These are phyloP conservation scores for Cladophialophora immunda DNA, from an alignment of 2,329 filamentous ascomycete species.

Conservation along the genomic window DNA sequence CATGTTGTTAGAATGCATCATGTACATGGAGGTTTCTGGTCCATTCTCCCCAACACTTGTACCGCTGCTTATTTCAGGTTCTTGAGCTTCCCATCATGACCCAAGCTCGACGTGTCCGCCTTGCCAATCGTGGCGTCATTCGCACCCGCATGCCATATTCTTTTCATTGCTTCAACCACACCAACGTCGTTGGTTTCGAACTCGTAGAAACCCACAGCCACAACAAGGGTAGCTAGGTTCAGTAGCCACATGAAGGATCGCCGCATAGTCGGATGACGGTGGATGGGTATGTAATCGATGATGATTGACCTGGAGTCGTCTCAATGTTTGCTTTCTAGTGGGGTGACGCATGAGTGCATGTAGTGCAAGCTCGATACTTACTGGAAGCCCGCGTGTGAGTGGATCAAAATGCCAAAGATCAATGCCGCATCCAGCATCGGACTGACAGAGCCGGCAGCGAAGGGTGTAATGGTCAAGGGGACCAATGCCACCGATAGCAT, in stretches of 20 bases:
- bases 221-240: constrained; percentile 78
- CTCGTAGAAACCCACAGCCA: constrained; percentile 91
- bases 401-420: constrained; percentile 82
- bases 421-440: constrained; percentile 86
- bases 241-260: constrained; percentile 79
- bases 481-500: constrained; percentile 81
- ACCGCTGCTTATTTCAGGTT: constrained; percentile 26
- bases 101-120: constrained; percentile 28
- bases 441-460: constrained; percentile 90
- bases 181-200: constrained; percentile 99
- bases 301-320: constrained; percentile 67
- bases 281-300: constrained; percentile 86
- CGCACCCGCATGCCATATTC: constrained; percentile 81
- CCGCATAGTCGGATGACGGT: constrained; percentile 72
- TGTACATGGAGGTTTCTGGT: constrained; percentile 18
- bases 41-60: background rate
- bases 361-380: constrained; percentile 50
- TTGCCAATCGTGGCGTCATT: constrained; percentile 39
- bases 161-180: constrained; percentile 85
- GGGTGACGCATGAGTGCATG: background rate
- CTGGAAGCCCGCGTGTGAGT: constrained; percentile 97
- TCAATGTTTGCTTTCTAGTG: constrained; percentile 25
- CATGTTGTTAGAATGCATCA: constrained; percentile 20
- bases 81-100: constrained; percentile 38
- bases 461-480: constrained; percentile 87